phyloP scores from a whole-genome alignment of 2,329 filamentous ascomycete genomes.

The Alternaria triticimaculans region DNA sequence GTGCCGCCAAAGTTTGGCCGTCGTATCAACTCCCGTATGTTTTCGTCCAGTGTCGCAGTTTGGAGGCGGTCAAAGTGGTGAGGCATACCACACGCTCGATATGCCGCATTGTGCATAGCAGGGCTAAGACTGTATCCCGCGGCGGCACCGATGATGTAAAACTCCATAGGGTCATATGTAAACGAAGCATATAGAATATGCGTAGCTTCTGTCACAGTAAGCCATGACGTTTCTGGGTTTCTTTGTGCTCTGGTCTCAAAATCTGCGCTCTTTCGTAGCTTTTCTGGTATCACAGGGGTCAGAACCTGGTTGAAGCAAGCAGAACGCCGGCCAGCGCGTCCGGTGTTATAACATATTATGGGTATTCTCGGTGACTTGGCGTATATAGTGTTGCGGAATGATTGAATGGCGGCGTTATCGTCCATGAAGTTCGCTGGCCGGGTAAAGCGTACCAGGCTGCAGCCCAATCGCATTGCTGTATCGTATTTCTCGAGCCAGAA shows the following conservation, averaged over 20 bases:
- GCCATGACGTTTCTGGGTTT: conserved; percentile 52
- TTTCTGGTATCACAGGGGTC: conserved; percentile 65
- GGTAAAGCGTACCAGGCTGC: conserved; percentile 67
- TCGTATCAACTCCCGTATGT: conserved; percentile 66
- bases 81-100: conserved; percentile 69
- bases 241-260: conserved; percentile 47
- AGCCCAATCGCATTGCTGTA: conserved; percentile 63
- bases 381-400: conserved; percentile 60
- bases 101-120: conserved; percentile 76
- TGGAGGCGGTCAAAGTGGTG: conserved; percentile 70
- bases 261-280: conserved; percentile 45
- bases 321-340: conserved; percentile 66
- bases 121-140: conserved; percentile 78
- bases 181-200: conserved; percentile 70
- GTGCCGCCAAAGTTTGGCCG: conserved; percentile 74
- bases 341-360: conserved; percentile 70
- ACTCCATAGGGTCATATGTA: conserved; percentile 71
- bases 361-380: conserved; percentile 57
- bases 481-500: conserved; percentile 65
- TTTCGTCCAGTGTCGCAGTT: conserved; percentile 62
- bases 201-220: conserved; percentile 70
- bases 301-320: conserved; percentile 70
- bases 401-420: conserved; percentile 68
- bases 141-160: conserved; percentile 76
- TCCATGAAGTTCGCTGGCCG: conserved; percentile 63